phyloP scores from a whole-genome alignment of 2,329 filamentous ascomycete species.

The Nothopassalora personata region DNA sequence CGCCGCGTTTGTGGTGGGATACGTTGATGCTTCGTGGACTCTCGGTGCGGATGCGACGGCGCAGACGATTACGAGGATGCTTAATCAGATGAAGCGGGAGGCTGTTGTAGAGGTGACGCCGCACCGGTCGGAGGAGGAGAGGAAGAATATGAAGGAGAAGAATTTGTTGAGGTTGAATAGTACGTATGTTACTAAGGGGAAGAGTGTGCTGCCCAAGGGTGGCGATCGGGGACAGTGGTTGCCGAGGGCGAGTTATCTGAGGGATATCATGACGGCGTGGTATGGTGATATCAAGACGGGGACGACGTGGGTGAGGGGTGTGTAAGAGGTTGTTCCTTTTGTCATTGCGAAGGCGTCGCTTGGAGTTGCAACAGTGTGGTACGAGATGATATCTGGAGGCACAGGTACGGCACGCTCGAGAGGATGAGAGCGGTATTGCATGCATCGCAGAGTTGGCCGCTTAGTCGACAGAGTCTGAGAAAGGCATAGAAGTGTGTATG shows the following conservation, averaged over 20 bases:
- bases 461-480: not conserved
- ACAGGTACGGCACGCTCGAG: not conserved
- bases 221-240: constrained; percentile 43
- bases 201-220: constrained; percentile 43
- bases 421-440: not conserved
- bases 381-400: not conserved
- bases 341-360: not conserved
- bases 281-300: constrained; percentile 40
- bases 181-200: constrained; percentile 48
- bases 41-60: constrained; percentile 51
- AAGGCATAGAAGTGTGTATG: not conserved
- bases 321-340: not conserved
- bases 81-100: constrained; percentile 47
- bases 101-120: constrained; percentile 44
- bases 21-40: constrained; percentile 58
- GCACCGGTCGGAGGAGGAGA: constrained; percentile 32
- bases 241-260: constrained; percentile 41
- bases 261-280: constrained; percentile 40
- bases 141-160: constrained; percentile 36
- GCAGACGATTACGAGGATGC: constrained; percentile 46
- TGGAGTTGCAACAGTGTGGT: not conserved
- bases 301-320: constrained; percentile 33
- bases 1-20: constrained; percentile 54
- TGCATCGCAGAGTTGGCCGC: not conserved
- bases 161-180: constrained; percentile 44